Evolutionary conservation across 176 grass and related monocot species (phyloP), one percentile per base, ranked within the genome.

Genomic region (Pontederia crassipes): DNA sequence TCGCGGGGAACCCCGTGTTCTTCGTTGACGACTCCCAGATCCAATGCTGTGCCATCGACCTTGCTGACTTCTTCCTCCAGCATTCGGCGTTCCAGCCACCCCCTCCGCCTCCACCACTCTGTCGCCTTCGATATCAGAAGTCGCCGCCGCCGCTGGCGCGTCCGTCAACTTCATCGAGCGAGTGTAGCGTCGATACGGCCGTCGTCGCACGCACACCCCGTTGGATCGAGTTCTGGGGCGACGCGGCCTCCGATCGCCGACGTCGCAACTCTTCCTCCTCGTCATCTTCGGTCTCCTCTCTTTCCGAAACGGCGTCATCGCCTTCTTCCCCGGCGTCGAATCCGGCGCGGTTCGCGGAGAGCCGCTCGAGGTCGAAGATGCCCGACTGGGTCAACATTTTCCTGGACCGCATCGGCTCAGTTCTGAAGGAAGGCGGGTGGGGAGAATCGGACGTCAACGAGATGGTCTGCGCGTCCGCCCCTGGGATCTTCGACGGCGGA

Each of bases 141-240:
- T 12, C 14, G 8, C 50, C 52, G 14, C 64, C 59, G 11, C 52
- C 14, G 8, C 50, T 52, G 14, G 59, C 59, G 11, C 52, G 52
- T 45, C 66, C 66, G 32, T 17, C 68, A 9, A 52, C 79, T 10
- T 51, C 86, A 40, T 71, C 50, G 72, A 88, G 73, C 62, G 79
- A 88, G 2, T 81, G 94, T 9, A 98, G 88, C 76, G 71, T 98
- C 50, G 94, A 98, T 53, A 4, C 32, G 2, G 80, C 85, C 11
- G 68, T 78, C 5, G 69, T 76, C 15, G 79, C 76, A 3, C 83
- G 84, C 59, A 69, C 82, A 11, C 88, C 88, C 2, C 87, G 94
- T 35, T 98, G 94, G 94, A 83, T 98, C 63, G 94, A 98, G 88
- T 92, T 98, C 81, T 98, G 94, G 94, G 88, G 84, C 61, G 94